Base-by-base conservation (phyloP, 805 yeast species). In the Schwanniomyces sp. region DNA sequence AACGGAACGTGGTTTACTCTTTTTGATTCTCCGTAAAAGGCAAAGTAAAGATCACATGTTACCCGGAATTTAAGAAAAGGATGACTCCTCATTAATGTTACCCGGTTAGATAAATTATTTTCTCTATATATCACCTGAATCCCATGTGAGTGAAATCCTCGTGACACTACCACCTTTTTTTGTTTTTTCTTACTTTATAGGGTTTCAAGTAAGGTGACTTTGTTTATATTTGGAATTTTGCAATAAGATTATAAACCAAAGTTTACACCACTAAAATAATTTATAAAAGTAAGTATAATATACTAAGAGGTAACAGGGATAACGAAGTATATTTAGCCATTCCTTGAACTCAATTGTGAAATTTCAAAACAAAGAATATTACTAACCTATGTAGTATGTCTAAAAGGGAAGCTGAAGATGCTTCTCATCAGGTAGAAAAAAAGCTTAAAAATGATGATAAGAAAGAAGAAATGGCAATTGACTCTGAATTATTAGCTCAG, bases 401-500 rank as follows among this genome's bases (percentile, higher is more conserved):
- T 44, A 63, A 63, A 50, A 58, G 66, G 49, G 50, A 49, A 34
- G 25, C 43, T 7, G 63, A 59, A 34, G 50, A 46, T 5, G 34
- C 40, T 9, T 45, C 50, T 34, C 43, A 40, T 24, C 41, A 30
- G 21, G 28, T 40, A 10, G 56, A 50, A 38, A 51, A 62, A 52
- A 57, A 53, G 44, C 25, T 48, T 9, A 56, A 57, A 43, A 27
- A 29, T 25, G 50, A 46, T 25, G 52, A 49, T 12, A 51, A 46
- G 45, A 55, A 54, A 38, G 56, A 57, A 28, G 53, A 53, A 21
- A 51, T 55, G 42, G 74, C 72, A 45, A 74, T 72, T 45, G 78
- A 72, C 55, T 66, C 74, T 30, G 78, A 71, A 52, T 63, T 74
- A 51, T 65, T 74, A 52, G 72, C 69, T 38, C 76, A 73, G 52